These are phyloP conservation scores for Neotropicomus parvogracilis DNA, from an alignment of 1,284 basidiomycete species.

Conservation along the genomic window DNA sequence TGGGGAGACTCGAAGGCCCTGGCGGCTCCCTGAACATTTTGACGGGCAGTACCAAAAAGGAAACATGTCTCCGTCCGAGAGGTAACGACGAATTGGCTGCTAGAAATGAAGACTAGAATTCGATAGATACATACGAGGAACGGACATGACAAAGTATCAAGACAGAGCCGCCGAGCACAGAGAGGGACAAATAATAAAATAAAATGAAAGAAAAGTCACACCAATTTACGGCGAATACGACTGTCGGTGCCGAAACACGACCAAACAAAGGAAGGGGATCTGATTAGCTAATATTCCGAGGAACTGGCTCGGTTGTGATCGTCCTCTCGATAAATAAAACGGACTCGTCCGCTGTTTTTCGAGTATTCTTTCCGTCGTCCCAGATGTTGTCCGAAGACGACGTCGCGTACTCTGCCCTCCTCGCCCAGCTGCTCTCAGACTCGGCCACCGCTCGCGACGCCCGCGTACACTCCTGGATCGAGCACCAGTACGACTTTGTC, in stretches of 20 bases:
- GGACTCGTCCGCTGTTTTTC: not conserved
- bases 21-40: not conserved
- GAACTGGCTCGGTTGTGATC: slow-evolving; percentile 16
- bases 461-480: slow-evolving; percentile 33
- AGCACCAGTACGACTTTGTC: slow-evolving; percentile 35
- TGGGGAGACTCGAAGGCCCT: not conserved
- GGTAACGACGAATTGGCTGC: slow-evolving; percentile 8
- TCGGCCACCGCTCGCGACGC: slow-evolving; percentile 25
- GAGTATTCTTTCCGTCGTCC: no score
- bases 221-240: slow-evolving; percentile 4
- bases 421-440: slow-evolving; percentile 28
- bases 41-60: slow-evolving; percentile 6
- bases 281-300: slow-evolving; percentile 15
- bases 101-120: not conserved
- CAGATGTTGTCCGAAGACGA: slow-evolving; percentile 31
- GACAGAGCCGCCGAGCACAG: no score
- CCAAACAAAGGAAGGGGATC: no score
- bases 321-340: slow-evolving; percentile 15
- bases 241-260: slow-evolving; percentile 3
- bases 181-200: not conserved
- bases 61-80: slow-evolving; percentile 1
- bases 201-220: not conserved
- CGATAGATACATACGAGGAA: no score
- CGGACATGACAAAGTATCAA: no score
- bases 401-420: slow-evolving; percentile 27